Percentiles rank a stretch among this genome's conserved stretches.
These are phyloP conservation scores for Alternaria burnsii DNA, from an alignment of 2,329 filamentous ascomycete genomes.

Conservation along the genomic window DNA sequence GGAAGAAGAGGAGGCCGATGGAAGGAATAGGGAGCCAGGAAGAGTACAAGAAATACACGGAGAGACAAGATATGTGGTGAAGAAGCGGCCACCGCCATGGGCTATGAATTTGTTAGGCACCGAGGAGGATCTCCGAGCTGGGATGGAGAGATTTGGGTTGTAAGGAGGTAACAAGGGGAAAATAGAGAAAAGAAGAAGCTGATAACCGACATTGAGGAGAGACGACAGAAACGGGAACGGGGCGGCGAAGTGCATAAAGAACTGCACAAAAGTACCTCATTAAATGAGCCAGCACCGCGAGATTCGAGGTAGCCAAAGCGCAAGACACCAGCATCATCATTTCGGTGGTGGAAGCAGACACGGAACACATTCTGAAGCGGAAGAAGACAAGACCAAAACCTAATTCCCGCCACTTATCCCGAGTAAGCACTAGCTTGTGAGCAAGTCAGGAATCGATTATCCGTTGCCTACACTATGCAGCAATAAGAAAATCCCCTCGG, in stretches of 20 bases:
- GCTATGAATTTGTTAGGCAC: conserved; percentile 80
- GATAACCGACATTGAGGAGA: background rate
- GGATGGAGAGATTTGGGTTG: conserved; percentile 41
- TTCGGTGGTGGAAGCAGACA: background rate
- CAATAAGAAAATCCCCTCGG: background rate
- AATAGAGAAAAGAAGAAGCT: background rate
- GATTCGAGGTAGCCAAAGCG: background rate
- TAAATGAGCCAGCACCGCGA: background rate
- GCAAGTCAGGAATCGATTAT: background rate
- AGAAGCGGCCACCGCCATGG: conserved; percentile 72
- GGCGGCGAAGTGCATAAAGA: background rate
- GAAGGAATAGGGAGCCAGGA: conserved; percentile 18
- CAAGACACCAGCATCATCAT: background rate
- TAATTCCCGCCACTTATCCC: background rate
- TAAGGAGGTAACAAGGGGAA: background rate
- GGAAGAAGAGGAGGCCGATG: background rate
- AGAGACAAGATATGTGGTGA: conserved; percentile 61
- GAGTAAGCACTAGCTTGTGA: background rate
- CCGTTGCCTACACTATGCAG: background rate
- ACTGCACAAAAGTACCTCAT: background rate
- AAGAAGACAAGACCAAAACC: background rate
- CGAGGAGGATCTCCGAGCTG: conserved; percentile 71
- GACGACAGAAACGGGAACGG: background rate
- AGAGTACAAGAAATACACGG: background rate
- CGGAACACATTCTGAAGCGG: background rate